Evolutionary conservation across 257 asterid genomes (phyloP).

Genomic region (Striga asiatica): DNA sequence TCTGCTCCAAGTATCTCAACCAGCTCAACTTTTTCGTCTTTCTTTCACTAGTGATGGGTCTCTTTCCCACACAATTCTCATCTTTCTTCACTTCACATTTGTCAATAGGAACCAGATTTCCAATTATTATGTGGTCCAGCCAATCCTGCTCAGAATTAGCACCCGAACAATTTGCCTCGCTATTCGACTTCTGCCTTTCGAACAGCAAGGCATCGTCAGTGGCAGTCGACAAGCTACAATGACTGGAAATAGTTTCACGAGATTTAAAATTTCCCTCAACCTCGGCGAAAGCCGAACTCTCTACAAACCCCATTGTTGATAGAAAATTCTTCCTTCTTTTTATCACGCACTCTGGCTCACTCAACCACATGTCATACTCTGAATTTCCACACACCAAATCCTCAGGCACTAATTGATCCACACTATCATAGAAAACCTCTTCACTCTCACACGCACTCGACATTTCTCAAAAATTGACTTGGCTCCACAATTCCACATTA

Average conservation of each 20-base stretch:
- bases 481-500: slow-evolving; percentile 27
- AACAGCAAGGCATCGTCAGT: slow-evolving; percentile 20
- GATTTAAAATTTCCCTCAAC: no score
- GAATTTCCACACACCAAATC: not conserved
- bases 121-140: slow-evolving; percentile 20
- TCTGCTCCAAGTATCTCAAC: slow-evolving; percentile 36
- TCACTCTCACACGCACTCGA: slow-evolving; percentile 31
- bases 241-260: no score
- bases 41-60: not conserved
- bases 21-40: slow-evolving; percentile 32
- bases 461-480: slow-evolving; percentile 33
- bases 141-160: slow-evolving; percentile 34
- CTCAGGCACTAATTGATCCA: slow-evolving; percentile 22
- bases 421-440: slow-evolving; percentile 59
- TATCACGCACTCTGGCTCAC: slow-evolving; percentile 50
- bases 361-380: slow-evolving; percentile 51
- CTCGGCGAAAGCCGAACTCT: not conserved
- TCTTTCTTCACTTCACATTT: not conserved
- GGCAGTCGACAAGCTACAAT: slow-evolving; percentile 13
- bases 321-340: slow-evolving; percentile 40
- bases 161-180: slow-evolving; percentile 34
- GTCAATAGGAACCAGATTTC: not conserved
- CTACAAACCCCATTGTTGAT: slow-evolving; percentile 36
- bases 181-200: slow-evolving; percentile 32
- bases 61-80: slow-evolving; percentile 3